Evolutionary conservation across 371 early-diverging fungal genomes (phyloP).

Genomic region (Rhizopus stolonifer): DNA sequence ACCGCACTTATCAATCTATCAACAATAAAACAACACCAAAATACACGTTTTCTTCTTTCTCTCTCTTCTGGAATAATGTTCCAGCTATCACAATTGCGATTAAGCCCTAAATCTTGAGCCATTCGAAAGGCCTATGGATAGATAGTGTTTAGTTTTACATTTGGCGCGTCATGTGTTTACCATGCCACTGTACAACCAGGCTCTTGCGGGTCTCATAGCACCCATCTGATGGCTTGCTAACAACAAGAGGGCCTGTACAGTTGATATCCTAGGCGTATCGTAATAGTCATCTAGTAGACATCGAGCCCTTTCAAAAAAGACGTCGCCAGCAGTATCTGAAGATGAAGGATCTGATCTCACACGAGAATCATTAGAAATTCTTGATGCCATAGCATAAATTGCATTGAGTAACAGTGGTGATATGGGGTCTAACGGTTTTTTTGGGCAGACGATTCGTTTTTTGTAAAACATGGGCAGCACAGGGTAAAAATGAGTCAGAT

Average conservation of each 20-base stretch:
- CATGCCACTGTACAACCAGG: slow-evolving; percentile 55
- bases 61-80: slow-evolving; percentile 42
- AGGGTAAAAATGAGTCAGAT: slow-evolving; percentile 56
- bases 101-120: slow-evolving; percentile 50
- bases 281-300: slow-evolving; percentile 54
- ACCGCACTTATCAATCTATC: slow-evolving; percentile 43
- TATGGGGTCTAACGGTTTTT: slow-evolving; percentile 17
- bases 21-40: slow-evolving; percentile 52
- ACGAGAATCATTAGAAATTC: slow-evolving; percentile 38
- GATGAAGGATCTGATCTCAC: slow-evolving; percentile 34
- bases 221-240: slow-evolving; percentile 57
- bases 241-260: slow-evolving; percentile 59
- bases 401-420: slow-evolving; percentile 51
- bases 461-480: slow-evolving; percentile 58
- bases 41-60: slow-evolving; percentile 49
- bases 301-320: slow-evolving; percentile 50
- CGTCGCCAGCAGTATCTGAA: slow-evolving; percentile 41
- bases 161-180: slow-evolving; percentile 22
- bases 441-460: slow-evolving; percentile 15
- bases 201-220: slow-evolving; percentile 45
- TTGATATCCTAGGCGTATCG: slow-evolving; percentile 57
- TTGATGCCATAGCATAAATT: slow-evolving; percentile 52
- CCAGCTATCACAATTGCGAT: slow-evolving; percentile 48
- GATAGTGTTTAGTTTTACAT: not conserved
- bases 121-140: slow-evolving; percentile 44